These are phyloP conservation scores for Chenopodium formosanum DNA, from an alignment of 148 eudicot species.

Conservation along the genomic window DNA sequence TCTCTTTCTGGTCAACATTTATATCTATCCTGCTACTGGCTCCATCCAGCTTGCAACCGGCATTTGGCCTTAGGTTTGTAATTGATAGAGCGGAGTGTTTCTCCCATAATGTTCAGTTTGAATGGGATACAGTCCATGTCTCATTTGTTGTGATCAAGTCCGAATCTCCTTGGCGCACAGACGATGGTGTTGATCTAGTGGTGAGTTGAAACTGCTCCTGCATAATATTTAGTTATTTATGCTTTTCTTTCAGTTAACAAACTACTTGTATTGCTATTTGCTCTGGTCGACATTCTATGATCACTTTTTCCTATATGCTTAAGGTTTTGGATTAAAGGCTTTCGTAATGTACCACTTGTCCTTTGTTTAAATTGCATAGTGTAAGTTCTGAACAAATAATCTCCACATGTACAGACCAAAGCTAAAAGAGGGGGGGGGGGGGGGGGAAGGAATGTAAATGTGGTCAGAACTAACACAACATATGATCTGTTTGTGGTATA, in stretches of 20 bases:
- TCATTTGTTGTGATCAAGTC: slow-evolving; percentile 86
- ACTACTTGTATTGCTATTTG: neutral
- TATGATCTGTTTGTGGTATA: neutral
- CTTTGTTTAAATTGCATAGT: neutral
- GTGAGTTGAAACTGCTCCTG: slow-evolving; percentile 36
- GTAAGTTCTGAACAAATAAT: neutral
- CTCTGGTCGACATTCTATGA: neutral
- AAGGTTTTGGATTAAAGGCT: neutral
- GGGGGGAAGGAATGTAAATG: neutral
- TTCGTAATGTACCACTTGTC: neutral
- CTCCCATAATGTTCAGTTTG: slow-evolving; percentile 77
- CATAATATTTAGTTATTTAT: neutral
- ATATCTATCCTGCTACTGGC: slow-evolving; percentile 31
- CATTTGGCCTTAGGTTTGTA: slow-evolving; percentile 70
- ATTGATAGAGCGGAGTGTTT: slow-evolving; percentile 89
- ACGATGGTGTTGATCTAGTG: slow-evolving; percentile 86
- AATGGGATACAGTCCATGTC: slow-evolving; percentile 63
- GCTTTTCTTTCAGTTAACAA: neutral
- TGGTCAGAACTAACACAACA: neutral
- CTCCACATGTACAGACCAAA: neutral
- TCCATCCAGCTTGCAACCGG: slow-evolving; percentile 43
- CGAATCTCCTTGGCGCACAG: slow-evolving; percentile 69
- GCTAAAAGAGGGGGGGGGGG: neutral
- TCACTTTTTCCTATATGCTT: neutral
- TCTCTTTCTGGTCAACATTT: slow-evolving; percentile 10